Base-by-base conservation (phyloP, 495 filamentous ascomycete species). In the Niebla homalea region DNA sequence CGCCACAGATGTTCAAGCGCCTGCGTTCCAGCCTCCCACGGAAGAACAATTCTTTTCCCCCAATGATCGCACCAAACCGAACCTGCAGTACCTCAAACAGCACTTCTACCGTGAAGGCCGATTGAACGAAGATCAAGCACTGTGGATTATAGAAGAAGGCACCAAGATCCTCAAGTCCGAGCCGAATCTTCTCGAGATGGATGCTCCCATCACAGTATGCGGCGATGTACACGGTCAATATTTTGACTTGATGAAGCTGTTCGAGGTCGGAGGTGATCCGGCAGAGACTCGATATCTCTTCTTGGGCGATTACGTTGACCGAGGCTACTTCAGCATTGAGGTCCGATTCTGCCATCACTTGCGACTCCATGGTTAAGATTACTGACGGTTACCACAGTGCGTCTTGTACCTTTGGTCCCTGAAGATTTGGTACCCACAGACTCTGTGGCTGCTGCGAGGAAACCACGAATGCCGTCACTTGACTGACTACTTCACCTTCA, bases 401-500 rank as follows among this genome's bases (percentile, higher is more conserved):
- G 92, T 98, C 36, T 73, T 98, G 32, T 98, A 96, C 61, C 78
- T 98, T 23, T 98, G 92, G 92, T 84, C 88, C 11, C 71, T 98
- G 59, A 98, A 98, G 77, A 96, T 98, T 65, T 95, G 94, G 83
- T 97, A 98, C 62, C 92, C 92, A 11, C 88, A 94, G 61, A 90
- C 87, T 3, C 83, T 98, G 43, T 98, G 92, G 92, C 71, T 98
- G 59, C 78, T 98, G 56, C 83, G 92, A 51, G 92, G 92, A 57
- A 98, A 98, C 64, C 92, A 98, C 69, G 92, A 98, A 72, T 98
- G 92, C 66, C 81, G 92, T 61, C 92, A 98, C 71, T 74, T 98
- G 73, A 98, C 92, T 22, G 92, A 98, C 63, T 98, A 98, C 73
- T 98, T 98, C 71, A 98, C 92, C 46, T 98, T 98, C 73, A 96